Base-by-base conservation (phyloP, 805 yeast species). In the Priceomyces castillae region DNA sequence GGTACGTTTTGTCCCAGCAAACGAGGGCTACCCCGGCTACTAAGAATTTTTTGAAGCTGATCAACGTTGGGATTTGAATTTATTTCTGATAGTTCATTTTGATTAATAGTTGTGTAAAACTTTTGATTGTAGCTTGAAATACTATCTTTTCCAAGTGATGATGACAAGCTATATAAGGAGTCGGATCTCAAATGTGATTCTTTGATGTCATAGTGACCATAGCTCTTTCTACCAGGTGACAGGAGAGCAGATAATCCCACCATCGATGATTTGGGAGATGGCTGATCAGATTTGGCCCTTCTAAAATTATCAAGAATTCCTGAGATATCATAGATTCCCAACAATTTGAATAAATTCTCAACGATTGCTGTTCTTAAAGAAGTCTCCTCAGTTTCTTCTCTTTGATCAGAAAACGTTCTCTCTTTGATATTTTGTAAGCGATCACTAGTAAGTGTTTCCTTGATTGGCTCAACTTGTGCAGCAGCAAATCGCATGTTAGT, bases 321-420 rank as follows among this genome's bases (percentile, higher is more conserved):
- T 7, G 43, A 14, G 22, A 73, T 75, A 35, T 65, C 71, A 15
- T 59, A 57, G 9, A 89, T 72, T 0, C 96, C 96, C 26, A 89
- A 65, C 25, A 80, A 65, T 40, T 73, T 73, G 56, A 89, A 83
- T 34, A 90, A 75, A 19, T 81, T 83, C 51, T 86, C 95, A 4
- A 83, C 76, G 1, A 90, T 61, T 0, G 92, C 87, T 16, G 74
- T 67, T 42, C 85, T 67, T 19, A 84, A 61, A 0, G 85, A 73
- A 0, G 79, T 70, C 38, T 85, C 92, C 52, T 86, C 90, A 0
- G 85, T 79, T 50, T 84, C 92, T 46, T 84, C 88, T 25, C 59
- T 49, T 30, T 79, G 82, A 23, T 74, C 79, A 4, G 83, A 73
- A 49, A 81, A 78, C 10, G 68, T 58, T 42, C 69, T 52, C 16